A percentile compares a stretch with the other conserved stretches of the same genome.
Evolutionary conservation across 805 yeast genomes (phyloP).

Genomic region (Komagataella ulmi): DNA sequence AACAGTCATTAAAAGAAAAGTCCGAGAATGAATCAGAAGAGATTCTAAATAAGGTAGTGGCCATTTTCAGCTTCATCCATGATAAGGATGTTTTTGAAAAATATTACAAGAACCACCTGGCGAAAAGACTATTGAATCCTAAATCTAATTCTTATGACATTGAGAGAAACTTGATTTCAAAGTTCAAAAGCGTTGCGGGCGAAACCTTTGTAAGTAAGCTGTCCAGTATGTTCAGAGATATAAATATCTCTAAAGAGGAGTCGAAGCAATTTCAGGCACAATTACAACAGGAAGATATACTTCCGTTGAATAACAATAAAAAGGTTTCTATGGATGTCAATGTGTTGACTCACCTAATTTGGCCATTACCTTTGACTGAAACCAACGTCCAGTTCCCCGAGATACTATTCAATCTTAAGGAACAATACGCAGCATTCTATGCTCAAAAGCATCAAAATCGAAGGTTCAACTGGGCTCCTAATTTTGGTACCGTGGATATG

Average conservation of each 20-base stretch:
- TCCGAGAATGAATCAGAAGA: slow-evolving; percentile 30
- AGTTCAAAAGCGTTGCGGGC: slow-evolving; percentile 66
- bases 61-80: slow-evolving; percentile 51
- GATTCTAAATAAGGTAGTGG: slow-evolving; percentile 39
- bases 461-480: slow-evolving; percentile 64
- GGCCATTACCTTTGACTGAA: slow-evolving; percentile 46
- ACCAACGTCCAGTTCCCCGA: slow-evolving; percentile 27
- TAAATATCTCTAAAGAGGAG: slow-evolving; percentile 40
- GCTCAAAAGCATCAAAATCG: slow-evolving; percentile 40
- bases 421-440: slow-evolving; percentile 39
- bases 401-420: slow-evolving; percentile 25
- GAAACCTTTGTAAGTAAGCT: slow-evolving; percentile 65
- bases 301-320: slow-evolving; percentile 12
- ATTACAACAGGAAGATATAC: slow-evolving; percentile 6
- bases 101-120: slow-evolving; percentile 75
- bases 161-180: slow-evolving; percentile 56
- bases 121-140: slow-evolving; percentile 55
- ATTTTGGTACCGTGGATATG: slow-evolving; percentile 73
- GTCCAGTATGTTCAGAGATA: slow-evolving; percentile 81
- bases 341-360: slow-evolving; percentile 46
- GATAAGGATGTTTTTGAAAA: slow-evolving; percentile 84
- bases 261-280: slow-evolving; percentile 23
- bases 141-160: slow-evolving; percentile 36
- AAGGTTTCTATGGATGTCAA: slow-evolving; percentile 31
- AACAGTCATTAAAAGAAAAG: slow-evolving; percentile 32